Evolutionary conservation across 164 flowering plant genomes (phyloP).

Genomic region (Vitis cinerea): DNA sequence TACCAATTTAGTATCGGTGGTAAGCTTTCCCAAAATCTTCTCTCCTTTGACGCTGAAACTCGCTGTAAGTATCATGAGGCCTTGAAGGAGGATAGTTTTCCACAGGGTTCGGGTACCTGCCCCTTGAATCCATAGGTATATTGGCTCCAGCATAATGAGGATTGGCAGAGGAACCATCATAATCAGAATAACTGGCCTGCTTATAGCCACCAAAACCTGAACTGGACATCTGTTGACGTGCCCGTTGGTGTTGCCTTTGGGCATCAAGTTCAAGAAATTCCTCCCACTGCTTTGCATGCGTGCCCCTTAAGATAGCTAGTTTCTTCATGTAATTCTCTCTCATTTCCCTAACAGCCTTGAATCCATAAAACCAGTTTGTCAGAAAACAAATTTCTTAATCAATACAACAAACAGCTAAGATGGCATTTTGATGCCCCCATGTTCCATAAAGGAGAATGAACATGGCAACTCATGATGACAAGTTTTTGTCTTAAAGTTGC

Average conservation of each 20-base stretch:
- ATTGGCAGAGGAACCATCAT: conserved; percentile 49
- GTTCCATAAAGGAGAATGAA: too few relatives aligned
- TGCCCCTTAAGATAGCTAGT: conserved; percentile 52
- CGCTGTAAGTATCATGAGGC: conserved; percentile 54
- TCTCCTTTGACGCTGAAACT: conserved; percentile 72
- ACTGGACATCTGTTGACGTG: conserved; percentile 43
- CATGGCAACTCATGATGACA: too few relatives aligned
- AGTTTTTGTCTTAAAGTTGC: too few relatives aligned
- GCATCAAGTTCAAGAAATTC: conserved; percentile 77
- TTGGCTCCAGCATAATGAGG: conserved; percentile 45
- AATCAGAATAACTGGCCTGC: conserved; percentile 50
- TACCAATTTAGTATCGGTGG: conserved; percentile 53
- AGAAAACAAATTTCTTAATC: conserved; percentile 8
- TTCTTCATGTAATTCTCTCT: conserved; percentile 79
- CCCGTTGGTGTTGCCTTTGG: conserved; percentile 58
- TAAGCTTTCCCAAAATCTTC: conserved; percentile 72
- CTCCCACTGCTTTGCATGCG: conserved; percentile 85
- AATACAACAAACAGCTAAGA: neutral
- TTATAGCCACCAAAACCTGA: conserved; percentile 61
- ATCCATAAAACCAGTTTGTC: conserved; percentile 16
- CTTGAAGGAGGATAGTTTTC: conserved; percentile 64
- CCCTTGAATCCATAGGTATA: conserved; percentile 53
- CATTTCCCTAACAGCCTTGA: conserved; percentile 71
- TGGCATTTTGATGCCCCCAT: neutral
- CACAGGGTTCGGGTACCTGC: conserved; percentile 49